Evolutionary conservation across 257 asterid species (phyloP), one percentile per base, ranked within the genome.

Genomic region (Solanum peruvianum): DNA sequence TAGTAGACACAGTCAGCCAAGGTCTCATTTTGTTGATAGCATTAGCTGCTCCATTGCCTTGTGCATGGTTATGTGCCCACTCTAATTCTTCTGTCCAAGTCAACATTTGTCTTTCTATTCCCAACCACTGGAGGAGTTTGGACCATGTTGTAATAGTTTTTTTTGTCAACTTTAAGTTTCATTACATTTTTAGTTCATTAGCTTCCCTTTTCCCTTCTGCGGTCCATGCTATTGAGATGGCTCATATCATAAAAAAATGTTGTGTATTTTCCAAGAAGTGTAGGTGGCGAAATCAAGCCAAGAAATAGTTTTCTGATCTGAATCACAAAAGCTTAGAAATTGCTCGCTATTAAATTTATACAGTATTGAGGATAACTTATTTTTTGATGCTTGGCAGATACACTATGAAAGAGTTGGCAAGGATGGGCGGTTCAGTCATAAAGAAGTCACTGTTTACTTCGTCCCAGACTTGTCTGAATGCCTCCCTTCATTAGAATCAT

Each of bases 391-490:
- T 82, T 33, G 90, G 94, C 93, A 97, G 99, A 92, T 97, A 87
- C 99, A 97, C 92, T 97, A 97, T 85, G 92, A 95, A 29, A 93
- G 99, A 93, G 89, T 96, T 89, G 99, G 98, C 86, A 93, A 92
- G 91, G 97, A 96, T 89, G 99, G 99, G 83, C 90, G 89, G 88
- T 95, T 90, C 89, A 96, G 97, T 92, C 98, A 97, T 92, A 94
- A 90, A 86, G 99, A 97, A 93, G 93, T 97, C 88, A 94, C 98
- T 39, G 99, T 96, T 77, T 86, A 94, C 86, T 97, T 91, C 87
- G 94, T 96, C 89, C 99, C 99, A 15, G 98, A 97, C 93, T 91
- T 97, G 67, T 93, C 98, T 15, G 94, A 91, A 11, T 97, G 98
- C 89, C 96, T 95, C 82, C 99, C 99, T 86, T 96, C 99, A 33